phyloP scores from a whole-genome alignment of 306 rosid genomes.

The Styphnolobium japonicum region DNA sequence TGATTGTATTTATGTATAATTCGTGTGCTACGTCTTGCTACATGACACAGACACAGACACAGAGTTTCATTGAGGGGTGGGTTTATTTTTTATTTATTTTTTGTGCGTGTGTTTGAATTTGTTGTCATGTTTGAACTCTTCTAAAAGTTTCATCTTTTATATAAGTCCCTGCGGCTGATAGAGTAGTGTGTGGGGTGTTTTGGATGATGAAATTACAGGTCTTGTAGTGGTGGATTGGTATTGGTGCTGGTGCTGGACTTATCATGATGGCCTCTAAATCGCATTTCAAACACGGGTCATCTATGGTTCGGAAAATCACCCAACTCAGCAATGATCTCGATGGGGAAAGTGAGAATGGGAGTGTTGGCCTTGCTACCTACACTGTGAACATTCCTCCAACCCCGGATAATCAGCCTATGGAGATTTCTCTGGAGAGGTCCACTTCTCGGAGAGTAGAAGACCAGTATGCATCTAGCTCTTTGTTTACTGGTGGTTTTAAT shows the following conservation, averaged over 20 bases:
- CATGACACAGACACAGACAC: background rate
- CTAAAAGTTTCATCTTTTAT: slow-evolving; percentile 14
- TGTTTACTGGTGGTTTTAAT: slow-evolving; percentile 72
- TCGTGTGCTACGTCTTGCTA: background rate
- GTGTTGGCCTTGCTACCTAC: slow-evolving; percentile 45
- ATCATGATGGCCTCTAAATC: slow-evolving; percentile 37
- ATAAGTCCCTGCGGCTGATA: slow-evolving; percentile 15
- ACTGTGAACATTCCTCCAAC: slow-evolving; percentile 61
- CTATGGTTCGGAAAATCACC: slow-evolving; percentile 33
- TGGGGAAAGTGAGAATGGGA: slow-evolving; percentile 36
- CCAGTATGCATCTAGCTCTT: slow-evolving; percentile 59
- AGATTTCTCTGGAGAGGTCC: slow-evolving; percentile 51
- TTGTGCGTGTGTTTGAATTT: background rate
- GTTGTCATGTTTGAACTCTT: slow-evolving; percentile 16
- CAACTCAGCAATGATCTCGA: slow-evolving; percentile 51
- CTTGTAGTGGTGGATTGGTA: background rate
- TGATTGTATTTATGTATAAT: slow-evolving; percentile 20
- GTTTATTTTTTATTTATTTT: background rate
- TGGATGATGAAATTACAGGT: slow-evolving; percentile 35
- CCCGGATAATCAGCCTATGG: slow-evolving; percentile 67
- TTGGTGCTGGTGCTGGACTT: no score
- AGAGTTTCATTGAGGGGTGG: background rate
- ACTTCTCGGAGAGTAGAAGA: slow-evolving; percentile 63
- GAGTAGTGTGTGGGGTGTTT: slow-evolving; percentile 14
- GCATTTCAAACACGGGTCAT: slow-evolving; percentile 23